These are phyloP conservation scores for Spergularia bocconei DNA, from an alignment of 148 eudicot genomes.

Conservation along the genomic window DNA sequence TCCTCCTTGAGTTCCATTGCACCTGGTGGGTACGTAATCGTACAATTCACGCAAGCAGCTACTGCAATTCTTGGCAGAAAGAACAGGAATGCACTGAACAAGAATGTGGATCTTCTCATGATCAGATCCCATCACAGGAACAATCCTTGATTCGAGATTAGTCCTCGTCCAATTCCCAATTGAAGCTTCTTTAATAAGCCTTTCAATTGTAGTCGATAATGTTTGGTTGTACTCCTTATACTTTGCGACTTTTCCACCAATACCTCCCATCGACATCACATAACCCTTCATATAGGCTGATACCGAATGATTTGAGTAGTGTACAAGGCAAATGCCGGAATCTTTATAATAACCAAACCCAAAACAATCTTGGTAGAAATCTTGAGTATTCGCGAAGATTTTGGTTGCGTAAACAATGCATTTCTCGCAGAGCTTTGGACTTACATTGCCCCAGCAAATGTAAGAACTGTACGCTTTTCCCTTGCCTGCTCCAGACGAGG, in stretches of 20 bases:
- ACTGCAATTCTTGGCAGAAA: conserved; percentile 17
- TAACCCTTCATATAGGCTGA: no score
- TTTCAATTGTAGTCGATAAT: conserved; percentile 15
- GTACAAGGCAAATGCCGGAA: no score
- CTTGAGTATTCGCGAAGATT: no score
- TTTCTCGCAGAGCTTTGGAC: no score
- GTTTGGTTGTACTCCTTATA: conserved; percentile 15
- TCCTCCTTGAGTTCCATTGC: conserved; percentile 19
- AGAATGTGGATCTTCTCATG: conserved; percentile 1
- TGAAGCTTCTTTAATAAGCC: background rate
- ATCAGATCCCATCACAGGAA: conserved; percentile 4
- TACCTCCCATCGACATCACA: no score
- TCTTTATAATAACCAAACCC: no score
- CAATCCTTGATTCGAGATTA: conserved; percentile 20
- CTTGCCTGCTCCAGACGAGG: no score
- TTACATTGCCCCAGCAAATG: no score
- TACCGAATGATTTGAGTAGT: no score
- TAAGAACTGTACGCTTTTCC: no score
- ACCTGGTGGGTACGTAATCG: background rate
- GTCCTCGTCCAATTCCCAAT: conserved; percentile 15
- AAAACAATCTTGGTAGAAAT: no score
- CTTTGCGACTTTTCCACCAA: background rate
- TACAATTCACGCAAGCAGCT: conserved; percentile 1
- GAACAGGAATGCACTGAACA: conserved; percentile 14
- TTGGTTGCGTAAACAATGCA: no score